A percentile compares a stretch with the other conserved stretches of the same genome.
phyloP scores from a whole-genome alignment of 2,329 filamentous ascomycete genomes.

The Xylaria sp. region DNA sequence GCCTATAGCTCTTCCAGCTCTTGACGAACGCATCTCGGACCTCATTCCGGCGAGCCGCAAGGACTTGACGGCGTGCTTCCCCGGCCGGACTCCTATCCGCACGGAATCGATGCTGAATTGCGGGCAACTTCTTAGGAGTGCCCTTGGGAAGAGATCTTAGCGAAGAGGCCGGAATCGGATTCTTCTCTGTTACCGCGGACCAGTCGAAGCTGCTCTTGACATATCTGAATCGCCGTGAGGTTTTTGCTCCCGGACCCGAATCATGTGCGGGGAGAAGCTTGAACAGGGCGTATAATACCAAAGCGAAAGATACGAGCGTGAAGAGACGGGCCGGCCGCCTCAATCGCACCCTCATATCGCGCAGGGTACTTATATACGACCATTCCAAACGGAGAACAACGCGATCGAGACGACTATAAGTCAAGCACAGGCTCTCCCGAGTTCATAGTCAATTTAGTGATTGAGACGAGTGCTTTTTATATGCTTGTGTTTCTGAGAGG shows the following conservation, averaged over 20 bases:
- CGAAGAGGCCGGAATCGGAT: constrained; percentile 27
- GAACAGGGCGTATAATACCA: constrained; percentile 15
- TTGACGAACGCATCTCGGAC: constrained; percentile 52
- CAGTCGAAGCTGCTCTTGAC: constrained; percentile 37
- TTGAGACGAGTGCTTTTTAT: background rate
- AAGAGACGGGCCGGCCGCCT: constrained; percentile 25
- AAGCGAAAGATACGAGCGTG: constrained; percentile 7
- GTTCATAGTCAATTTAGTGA: background rate
- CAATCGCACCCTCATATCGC: constrained; percentile 17
- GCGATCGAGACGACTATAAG: constrained; percentile 5
- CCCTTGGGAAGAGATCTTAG: constrained; percentile 31
- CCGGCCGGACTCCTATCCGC: constrained; percentile 21
- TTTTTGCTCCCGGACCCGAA: background rate
- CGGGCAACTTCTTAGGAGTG: constrained; percentile 24
- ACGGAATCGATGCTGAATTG: constrained; percentile 27
- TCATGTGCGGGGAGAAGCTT: constrained; percentile 15
- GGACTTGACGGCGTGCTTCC: constrained; percentile 23
- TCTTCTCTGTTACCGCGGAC: constrained; percentile 25
- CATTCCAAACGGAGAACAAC: constrained; percentile 4
- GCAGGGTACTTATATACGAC: background rate
- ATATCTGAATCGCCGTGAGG: background rate
- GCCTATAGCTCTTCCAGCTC: constrained; percentile 58
- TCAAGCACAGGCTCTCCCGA: background rate
- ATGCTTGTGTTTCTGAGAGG: no score
- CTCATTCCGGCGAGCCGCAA: constrained; percentile 46